Base-by-base conservation (phyloP, 495 filamentous ascomycete genomes). In the Aspergillus kassunensis region DNA sequence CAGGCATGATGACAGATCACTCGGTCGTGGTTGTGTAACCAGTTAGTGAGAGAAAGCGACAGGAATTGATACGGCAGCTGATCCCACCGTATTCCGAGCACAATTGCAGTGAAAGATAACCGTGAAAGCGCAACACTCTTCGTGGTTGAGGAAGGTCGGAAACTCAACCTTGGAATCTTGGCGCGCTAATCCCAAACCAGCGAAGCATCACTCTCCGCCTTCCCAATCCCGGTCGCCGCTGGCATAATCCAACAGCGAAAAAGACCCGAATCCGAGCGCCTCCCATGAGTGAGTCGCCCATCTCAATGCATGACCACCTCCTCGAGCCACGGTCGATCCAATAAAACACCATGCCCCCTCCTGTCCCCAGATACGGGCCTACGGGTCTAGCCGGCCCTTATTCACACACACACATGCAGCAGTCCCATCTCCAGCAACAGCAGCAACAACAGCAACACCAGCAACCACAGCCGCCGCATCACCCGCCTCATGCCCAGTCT, bases 401-500 rank as follows among this genome's bases (percentile, higher is more conserved):
- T 46, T 44, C 66, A 15, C 71, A 80, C 58, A 33, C 66, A 18
- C 71, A 80, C 58, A 60, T 64, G 57, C 78, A 63, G 37, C 77
- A 75, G 60, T 65, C 70, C 41, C 75, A 72, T 29, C 72, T 77
- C 31, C 73, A 75, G 44, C 76, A 80, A 55, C 69, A 59, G 16
- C 75, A 78, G 56, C 74, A 74, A 46, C 21, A 29, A 29, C 27
- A 29, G 31, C 72, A 73, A 36, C 75, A 79, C 53, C n/a, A n/a
- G n/a, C n/a, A n/a, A n/a, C n/a, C n/a, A n/a, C n/a, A n/a, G n/a
- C 67, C 71, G 40, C 79, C 78, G 59, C 77, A 80, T 47, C 72
- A 75, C 51, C 66, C 68, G 34, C 60, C 71, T 18, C 76, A 80
- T 55, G 70, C 79, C 33, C 78, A 76, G 57, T 74, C 78, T 40